Evolutionary conservation across 164 flowering plant species (phyloP), one percentile per base, ranked within the genome.

Genomic region (Malania oleifera): DNA sequence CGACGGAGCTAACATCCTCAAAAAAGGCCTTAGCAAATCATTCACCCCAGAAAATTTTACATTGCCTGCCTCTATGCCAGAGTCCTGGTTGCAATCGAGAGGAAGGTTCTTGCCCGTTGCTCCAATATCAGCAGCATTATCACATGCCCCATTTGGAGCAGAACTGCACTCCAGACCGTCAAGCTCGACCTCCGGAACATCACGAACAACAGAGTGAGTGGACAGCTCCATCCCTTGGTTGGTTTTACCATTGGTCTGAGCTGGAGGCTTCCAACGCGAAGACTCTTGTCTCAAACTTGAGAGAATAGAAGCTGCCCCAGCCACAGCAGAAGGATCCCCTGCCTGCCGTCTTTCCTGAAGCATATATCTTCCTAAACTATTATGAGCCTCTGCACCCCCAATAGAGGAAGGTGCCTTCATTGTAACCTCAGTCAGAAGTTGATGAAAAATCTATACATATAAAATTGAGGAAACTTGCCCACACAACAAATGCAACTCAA

Each of bases 281-380:
- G 82, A 40, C 65, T 84, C 89, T 47, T 68, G 80, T 57, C 82
- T 70, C 50, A 73, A 58, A 65, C 63, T 78, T 54, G 95, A 87
- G 28, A 90, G 76, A 52, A 85, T 86, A 15, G 91, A 80, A 19
- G 93, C n/a, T n/a, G n/a, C 97, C 61, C 89, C 92, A 47, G 78
- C 81, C 29, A 84, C 82, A 58, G 81, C 91, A 24, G 97, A 89
- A 53, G 82, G 69, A 72, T 85, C 96, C 23, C 96, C 86, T 8
- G 87, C n/a, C n/a, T n/a, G 56, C 61, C 83, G 77, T 68, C 76
- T 77, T 60, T 78, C 89, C 45, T 64, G 68, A 1, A 69, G 81
- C 47, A 78, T 11, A 58, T 62, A 63, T 65, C 86, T 90, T 43
- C 90, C 87, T 49, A 69, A 45, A 57, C 66, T 64, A 52, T 45